A percentile compares a stretch with the other conserved stretches of the same genome.
Evolutionary conservation across 257 asterid genomes (phyloP).

Genomic region (Lycium barbarum): DNA sequence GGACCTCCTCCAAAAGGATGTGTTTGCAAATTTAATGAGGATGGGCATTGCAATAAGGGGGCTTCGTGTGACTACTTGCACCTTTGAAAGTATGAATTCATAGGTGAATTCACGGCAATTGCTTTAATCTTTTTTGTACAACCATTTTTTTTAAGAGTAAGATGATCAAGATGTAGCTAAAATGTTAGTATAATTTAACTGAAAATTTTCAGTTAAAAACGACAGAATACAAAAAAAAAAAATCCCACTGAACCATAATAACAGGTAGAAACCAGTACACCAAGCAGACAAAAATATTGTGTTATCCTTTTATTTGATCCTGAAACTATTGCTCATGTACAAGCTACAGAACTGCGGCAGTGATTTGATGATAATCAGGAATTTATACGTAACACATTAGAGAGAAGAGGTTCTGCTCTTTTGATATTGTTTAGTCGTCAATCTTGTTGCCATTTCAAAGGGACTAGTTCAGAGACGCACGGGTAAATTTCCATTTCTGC

Average conservation of each 20-base stretch:
- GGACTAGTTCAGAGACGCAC: neutral
- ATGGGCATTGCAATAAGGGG: slow-evolving; percentile 89
- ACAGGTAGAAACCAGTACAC: neutral
- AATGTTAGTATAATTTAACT: slow-evolving; percentile 8
- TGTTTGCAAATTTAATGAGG: slow-evolving; percentile 79
- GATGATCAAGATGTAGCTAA: slow-evolving; percentile 26
- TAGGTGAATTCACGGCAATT: neutral
- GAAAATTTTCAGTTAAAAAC: slow-evolving; percentile 22
- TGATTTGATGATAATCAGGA: neutral
- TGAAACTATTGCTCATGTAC: neutral
- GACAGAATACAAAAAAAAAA: neutral
- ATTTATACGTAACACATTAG: neutral
- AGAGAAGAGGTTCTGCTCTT: neutral
- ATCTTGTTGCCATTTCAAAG: slow-evolving; percentile 17
- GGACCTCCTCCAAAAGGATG: slow-evolving; percentile 73
- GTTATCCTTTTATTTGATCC: neutral
- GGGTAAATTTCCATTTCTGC: neutral
- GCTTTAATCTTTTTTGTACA: slow-evolving; percentile 24
- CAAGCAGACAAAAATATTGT: slow-evolving; percentile 18
- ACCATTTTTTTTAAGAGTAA: slow-evolving; percentile 33
- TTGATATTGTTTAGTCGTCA: neutral
- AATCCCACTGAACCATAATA: neutral
- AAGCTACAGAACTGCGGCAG: slow-evolving; percentile 17
- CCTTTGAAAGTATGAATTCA: slow-evolving; percentile 46
- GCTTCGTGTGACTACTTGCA: slow-evolving; percentile 82